Base-by-base conservation (phyloP, 495 filamentous ascomycete genomes). In the Cudoniella acicularis region DNA sequence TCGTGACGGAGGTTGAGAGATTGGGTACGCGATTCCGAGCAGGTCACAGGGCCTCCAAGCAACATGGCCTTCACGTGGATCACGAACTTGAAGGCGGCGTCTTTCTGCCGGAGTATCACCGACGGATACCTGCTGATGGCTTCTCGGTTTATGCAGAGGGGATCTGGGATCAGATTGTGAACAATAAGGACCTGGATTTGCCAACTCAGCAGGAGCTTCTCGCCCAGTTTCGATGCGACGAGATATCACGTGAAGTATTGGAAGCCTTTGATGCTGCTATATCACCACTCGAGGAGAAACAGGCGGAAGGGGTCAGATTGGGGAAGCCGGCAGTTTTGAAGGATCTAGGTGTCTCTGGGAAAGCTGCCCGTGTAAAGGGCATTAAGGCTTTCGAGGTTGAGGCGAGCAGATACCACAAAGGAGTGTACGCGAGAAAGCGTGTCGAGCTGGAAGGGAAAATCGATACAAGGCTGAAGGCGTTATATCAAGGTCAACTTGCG, bases 111-210 rank as follows among this genome's bases (percentile, higher is more conserved):
- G 91, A 96, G 63, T 98, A 98, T 69, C 94, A 98, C 74, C 81
- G 94, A 57, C 81, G 95, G 54, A 97, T 98, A 56, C 94, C 94
- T 41, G 94, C 94, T 10, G 94, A 98, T 70, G 94, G 94, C 3
- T 93, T 97, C 70, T 86, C 93, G 2, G 79, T 89, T 52, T 98
- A 98, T 68, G 92, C 94, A 9, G 85, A 91, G 66, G 89, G 92
- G 40, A 84, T 98, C 16, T 98, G 94, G 94, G 91, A 96, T 69
- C 94, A 97, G 72, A 98, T 98, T 65, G 91, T 96, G 65, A 89
- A 91, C 73, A 98, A 98, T 75, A 98, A 98, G 73, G 94, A 98
- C 66, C 77, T 98, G 60, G 94, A 98, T 75, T 74, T 98, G 27
- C 94, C 94, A 16, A 97, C 94, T 0, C 94, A 98, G 72, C 94